Conservation (phyloP, 352 stramenopile species). For the Chrysophaeum taylorii region DNA sequence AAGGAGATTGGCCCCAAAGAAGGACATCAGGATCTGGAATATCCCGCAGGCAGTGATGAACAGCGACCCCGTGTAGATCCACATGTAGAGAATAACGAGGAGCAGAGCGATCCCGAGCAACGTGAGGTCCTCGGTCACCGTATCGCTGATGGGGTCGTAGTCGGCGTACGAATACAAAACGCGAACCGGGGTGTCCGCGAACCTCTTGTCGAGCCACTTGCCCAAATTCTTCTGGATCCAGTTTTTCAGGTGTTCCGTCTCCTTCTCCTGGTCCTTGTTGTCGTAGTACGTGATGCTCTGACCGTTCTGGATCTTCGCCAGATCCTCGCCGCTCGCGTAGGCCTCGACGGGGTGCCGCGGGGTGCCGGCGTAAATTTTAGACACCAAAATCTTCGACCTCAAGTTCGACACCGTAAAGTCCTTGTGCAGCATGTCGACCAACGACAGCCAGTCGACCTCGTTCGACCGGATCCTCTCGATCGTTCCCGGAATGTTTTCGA, state of each 20-base stretch:
- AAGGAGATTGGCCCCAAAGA: slow-evolving; percentile 27
- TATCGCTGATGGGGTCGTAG: slow-evolving; percentile 15
- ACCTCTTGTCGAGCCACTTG: slow-evolving; percentile 13
- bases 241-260: background rate
- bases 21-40: slow-evolving; percentile 28
- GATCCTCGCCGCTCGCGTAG: slow-evolving; percentile 9
- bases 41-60: slow-evolving; percentile 25
- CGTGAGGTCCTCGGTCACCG: slow-evolving; percentile 6
- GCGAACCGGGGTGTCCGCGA: background rate
- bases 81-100: slow-evolving; percentile 31
- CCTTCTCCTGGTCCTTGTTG: background rate
- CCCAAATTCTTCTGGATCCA: slow-evolving; percentile 4
- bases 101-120: slow-evolving; percentile 18
- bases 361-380: slow-evolving; percentile 14
- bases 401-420: slow-evolving; percentile 16
- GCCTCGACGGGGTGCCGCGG: slow-evolving; percentile 9
- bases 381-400: slow-evolving; percentile 1
- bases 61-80: slow-evolving; percentile 20
- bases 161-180: slow-evolving; percentile 16
- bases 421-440: slow-evolving; percentile 18
- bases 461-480: background rate
- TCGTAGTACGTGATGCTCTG: slow-evolving; percentile 17
- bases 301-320: slow-evolving; percentile 11
- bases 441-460: background rate
- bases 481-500: slow-evolving; percentile 15